phyloP scores from a whole-genome alignment of 176 grass and related monocot genomes.

The Avena sativa region DNA sequence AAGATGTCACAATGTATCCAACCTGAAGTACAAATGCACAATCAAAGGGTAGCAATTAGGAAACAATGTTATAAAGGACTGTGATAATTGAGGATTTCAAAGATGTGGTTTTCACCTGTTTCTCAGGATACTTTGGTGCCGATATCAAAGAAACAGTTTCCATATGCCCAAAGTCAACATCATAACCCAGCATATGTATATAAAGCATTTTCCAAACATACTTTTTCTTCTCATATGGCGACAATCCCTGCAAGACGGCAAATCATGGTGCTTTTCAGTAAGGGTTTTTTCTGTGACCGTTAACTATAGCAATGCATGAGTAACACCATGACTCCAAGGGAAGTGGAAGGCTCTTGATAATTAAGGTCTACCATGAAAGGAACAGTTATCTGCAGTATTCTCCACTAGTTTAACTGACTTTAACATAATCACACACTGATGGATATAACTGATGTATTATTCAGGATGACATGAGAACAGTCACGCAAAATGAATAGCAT shows the following conservation, averaged over 20 bases:
- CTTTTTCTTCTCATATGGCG: constrained; percentile 98
- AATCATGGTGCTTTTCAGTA: constrained; percentile 35
- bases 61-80: constrained; percentile 27
- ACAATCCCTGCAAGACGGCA: constrained; percentile 75
- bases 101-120: constrained; percentile 73
- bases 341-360: background rate
- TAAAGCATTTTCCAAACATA: constrained; percentile 99
- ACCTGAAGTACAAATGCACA: constrained; percentile 60
- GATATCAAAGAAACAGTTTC: constrained; percentile 99
- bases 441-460: background rate
- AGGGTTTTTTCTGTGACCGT: background rate
- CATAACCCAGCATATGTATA: constrained; percentile 97
- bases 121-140: constrained; percentile 97
- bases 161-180: constrained; percentile 97
- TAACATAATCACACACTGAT: constrained; percentile 2
- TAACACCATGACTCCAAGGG: constrained; percentile 15
- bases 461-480: background rate
- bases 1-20: constrained; percentile 97
- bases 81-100: constrained; percentile 16
- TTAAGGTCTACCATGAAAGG: constrained; percentile 9
- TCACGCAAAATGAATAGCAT: background rate
- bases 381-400: background rate
- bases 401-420: constrained; percentile 3
- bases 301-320: background rate
- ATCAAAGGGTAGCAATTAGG: constrained; percentile 35